Conservation (phyloP, 306 rosid species). For the Fragaria ananassa region DNA sequence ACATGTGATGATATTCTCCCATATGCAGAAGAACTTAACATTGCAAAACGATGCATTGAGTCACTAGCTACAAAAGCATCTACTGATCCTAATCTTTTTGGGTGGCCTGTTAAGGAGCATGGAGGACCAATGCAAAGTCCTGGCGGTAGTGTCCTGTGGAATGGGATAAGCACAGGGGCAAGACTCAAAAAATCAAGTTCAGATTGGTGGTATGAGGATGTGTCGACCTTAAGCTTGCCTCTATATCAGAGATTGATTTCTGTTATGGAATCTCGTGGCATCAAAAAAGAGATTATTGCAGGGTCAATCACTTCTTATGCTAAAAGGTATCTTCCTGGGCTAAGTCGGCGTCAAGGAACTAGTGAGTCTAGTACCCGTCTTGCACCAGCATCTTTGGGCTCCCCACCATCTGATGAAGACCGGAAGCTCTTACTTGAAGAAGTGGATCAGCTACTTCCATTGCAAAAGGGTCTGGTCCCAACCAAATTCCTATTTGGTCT, state of each 20-base stretch:
- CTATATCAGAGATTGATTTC: slow-evolving; percentile 76
- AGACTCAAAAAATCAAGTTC: slow-evolving; percentile 72
- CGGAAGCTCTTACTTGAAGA: slow-evolving; percentile 82
- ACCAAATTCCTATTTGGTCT: slow-evolving; percentile 80
- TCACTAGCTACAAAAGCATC: slow-evolving; percentile 83
- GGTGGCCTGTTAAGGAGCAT: slow-evolving; percentile 92
- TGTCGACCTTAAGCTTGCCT: slow-evolving; percentile 61
- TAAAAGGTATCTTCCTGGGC: slow-evolving; percentile 74
- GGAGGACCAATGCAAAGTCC: slow-evolving; percentile 99
- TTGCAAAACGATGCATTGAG: slow-evolving; percentile 83
- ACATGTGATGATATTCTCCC: slow-evolving; percentile 59
- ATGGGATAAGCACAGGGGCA: slow-evolving; percentile 98
- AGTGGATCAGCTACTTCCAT: slow-evolving; percentile 65
- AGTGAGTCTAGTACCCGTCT: slow-evolving; percentile 56
- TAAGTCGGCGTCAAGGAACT: slow-evolving; percentile 71
- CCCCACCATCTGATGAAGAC: slow-evolving; percentile 78
- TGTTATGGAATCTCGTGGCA: slow-evolving; percentile 86
- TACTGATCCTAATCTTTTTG: slow-evolving; percentile 87
- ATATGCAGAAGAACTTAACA: slow-evolving; percentile 66
- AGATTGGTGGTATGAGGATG: slow-evolving; percentile 99
- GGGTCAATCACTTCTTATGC: slow-evolving; percentile 84
- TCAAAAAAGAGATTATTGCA: slow-evolving; percentile 74
- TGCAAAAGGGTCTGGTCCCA: slow-evolving; percentile 73
- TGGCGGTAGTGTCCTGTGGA: slow-evolving; percentile 98
- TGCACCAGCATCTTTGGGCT: slow-evolving; percentile 48